phyloP scores from a whole-genome alignment of 441 rosid genomes.

The Mallotus repandus region DNA sequence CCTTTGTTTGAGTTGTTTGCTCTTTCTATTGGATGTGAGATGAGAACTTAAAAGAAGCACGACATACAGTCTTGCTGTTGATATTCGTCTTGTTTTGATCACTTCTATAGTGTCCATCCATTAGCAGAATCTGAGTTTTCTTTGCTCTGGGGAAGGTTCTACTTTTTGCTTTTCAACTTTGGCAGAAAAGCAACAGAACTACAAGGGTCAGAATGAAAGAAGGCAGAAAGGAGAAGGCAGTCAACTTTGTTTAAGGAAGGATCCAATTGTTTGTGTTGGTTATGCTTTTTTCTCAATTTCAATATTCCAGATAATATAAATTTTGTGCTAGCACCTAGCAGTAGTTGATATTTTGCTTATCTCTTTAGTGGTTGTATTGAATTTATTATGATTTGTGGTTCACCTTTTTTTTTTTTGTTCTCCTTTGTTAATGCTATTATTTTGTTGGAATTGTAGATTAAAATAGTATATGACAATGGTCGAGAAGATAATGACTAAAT shows the following conservation, averaged over 20 bases:
- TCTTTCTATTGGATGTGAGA: neutral
- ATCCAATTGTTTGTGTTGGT: neutral
- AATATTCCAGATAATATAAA: neutral
- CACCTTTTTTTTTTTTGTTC: neutral
- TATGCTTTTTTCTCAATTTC: neutral
- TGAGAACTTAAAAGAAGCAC: neutral
- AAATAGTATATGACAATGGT: slow-evolving; percentile 80
- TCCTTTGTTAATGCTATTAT: neutral
- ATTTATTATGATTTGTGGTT: neutral
- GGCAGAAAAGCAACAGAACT: neutral
- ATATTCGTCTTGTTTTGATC: neutral
- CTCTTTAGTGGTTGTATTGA: neutral
- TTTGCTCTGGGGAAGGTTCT: neutral
- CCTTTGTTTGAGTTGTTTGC: slow-evolving; percentile 12
- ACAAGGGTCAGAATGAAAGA: neutral
- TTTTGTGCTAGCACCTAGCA: neutral
- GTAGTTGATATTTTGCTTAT: neutral
- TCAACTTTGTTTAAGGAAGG: neutral
- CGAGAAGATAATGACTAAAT: slow-evolving; percentile 66
- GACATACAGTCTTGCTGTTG: neutral
- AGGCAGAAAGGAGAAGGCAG: too few relatives aligned
- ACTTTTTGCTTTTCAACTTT: neutral
- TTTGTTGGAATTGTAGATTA: slow-evolving; percentile 60
- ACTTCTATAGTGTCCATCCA: neutral
- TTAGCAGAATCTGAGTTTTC: neutral